Conservation (phyloP, 495 filamentous ascomycete species). For the Barbatosphaeria neglecta region DNA sequence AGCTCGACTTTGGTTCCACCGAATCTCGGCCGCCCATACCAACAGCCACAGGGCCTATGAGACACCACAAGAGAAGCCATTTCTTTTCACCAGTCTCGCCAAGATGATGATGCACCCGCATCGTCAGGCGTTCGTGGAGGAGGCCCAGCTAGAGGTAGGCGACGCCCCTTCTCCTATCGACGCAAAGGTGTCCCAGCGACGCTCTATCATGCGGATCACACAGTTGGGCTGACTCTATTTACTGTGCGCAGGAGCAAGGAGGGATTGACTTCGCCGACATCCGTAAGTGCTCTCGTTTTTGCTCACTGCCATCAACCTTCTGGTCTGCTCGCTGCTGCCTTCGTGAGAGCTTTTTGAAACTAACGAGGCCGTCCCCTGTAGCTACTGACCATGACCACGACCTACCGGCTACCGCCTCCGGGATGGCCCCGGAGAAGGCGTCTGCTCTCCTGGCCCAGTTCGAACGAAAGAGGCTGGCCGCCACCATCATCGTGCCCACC, state of each 20-base stretch:
- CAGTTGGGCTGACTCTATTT: slow-evolving; percentile 15
- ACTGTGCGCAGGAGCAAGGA: slow-evolving; percentile 36
- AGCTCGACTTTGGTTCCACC: too few relatives aligned
- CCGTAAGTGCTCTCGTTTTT: slow-evolving; percentile 42
- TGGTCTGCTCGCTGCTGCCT: too few relatives aligned
- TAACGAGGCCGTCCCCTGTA: slow-evolving; percentile 15
- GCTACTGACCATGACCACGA: slow-evolving; percentile 81
- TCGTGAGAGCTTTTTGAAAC: too few relatives aligned
- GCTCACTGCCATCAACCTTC: too few relatives aligned
- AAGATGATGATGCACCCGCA: slow-evolving; percentile 75
- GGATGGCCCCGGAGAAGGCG: slow-evolving; percentile 76
- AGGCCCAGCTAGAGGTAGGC: slow-evolving; percentile 59
- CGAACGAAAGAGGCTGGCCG: slow-evolving; percentile 75
- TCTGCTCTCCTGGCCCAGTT: slow-evolving; percentile 85
- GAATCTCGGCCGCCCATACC: too few relatives aligned
- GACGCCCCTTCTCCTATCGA: slow-evolving; percentile 6
- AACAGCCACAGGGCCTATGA: too few relatives aligned
- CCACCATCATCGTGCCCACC: slow-evolving; percentile 87
- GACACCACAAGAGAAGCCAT: neutral
- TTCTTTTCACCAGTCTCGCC: slow-evolving; percentile 1
- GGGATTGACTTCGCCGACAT: slow-evolving; percentile 70
- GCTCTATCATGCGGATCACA: slow-evolving; percentile 18
- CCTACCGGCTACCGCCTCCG: slow-evolving; percentile 57
- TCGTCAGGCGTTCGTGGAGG: slow-evolving; percentile 92
- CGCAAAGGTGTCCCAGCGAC: slow-evolving; percentile 18